Evolutionary conservation across 2,329 filamentous ascomycete species (phyloP), one percentile per base, ranked within the genome.

Genomic region (Truncatella angustata): DNA sequence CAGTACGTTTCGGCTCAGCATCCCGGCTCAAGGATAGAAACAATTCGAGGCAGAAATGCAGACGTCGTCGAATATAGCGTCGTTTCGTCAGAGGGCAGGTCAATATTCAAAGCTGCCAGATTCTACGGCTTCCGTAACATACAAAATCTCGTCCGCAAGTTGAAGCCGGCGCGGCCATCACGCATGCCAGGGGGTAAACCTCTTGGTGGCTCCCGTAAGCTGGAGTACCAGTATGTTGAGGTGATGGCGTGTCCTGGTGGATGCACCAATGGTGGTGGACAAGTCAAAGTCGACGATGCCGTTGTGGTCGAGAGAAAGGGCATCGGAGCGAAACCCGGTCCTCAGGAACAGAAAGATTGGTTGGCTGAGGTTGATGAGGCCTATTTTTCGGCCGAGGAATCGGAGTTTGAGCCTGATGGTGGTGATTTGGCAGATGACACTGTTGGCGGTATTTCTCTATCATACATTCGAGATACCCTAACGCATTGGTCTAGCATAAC

Each of bases 201-300:
- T 0, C 77, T 81, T 42, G 81, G 78, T 1, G 79, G 76, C 49
- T 80, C 74, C 39, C 79, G 80, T 53, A 80, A 76, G 56, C 70
- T 81, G 5, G 90, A 96, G 32, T 92, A 92, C 67, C 81, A 88
- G n/a, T 97, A 96, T 70, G 89, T 97, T 24, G 94, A 99, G 72
- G 94, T 99, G 53, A 99, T 99, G 94, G 94, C 94, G 12, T 99
- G 94, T 69, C 94, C 94, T 0, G 94, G 94, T n/a, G 94, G 94
- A 3, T 99, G 94, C 73, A 99, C 94, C 50, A 99, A 99, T 63
- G 94, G 94, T 2, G 94, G 94, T 34, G 94, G 94, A 1, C 94
- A 99, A 74, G 86, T 99, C 66, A 96, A 96, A 66, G 83, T 90
- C 23, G 89, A 91, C 49, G 94, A 97, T 66, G 83, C 88, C 5